Evolutionary conservation across 805 yeast genomes (phyloP).

Genomic region (Kazachstania taianensis): DNA sequence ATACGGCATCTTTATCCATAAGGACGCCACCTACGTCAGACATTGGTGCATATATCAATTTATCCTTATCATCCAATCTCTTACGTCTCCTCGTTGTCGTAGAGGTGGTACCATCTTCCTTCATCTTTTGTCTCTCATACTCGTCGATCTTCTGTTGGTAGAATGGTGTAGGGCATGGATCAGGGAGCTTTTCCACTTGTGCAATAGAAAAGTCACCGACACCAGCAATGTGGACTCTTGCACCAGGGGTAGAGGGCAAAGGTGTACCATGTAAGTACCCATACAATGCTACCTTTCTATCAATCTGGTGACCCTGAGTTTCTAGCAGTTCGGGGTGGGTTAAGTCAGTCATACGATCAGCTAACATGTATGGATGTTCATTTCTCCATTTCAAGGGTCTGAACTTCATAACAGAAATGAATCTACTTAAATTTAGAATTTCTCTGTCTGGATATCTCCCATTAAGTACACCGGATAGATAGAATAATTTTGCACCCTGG

Average conservation of each 20-base stretch:
- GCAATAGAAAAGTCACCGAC: constrained; percentile 79
- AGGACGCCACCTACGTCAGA: constrained; percentile 98
- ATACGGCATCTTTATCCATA: constrained; percentile 95
- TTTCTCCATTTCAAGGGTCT: constrained; percentile 99
- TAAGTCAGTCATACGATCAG: constrained; percentile 85
- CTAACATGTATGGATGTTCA: constrained; percentile 89
- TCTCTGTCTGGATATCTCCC: constrained; percentile 98
- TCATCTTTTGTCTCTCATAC: constrained; percentile 60
- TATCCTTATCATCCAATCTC: constrained; percentile 87
- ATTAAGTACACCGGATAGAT: constrained; percentile 88
- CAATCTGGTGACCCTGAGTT: constrained; percentile 62
- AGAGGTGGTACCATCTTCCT: constrained; percentile 49
- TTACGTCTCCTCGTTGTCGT: constrained; percentile 73
- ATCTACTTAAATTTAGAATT: constrained; percentile 79
- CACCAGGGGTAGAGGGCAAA: constrained; percentile 46
- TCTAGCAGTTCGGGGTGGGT: constrained; percentile 85
- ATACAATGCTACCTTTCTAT: constrained; percentile 81
- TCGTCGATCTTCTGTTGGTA: constrained; percentile 81
- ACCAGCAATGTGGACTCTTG: constrained; percentile 89
- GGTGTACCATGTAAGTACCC: constrained; percentile 96
- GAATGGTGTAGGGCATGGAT: constrained; percentile 97
- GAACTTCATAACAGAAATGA: constrained; percentile 94
- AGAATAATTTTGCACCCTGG: constrained; percentile 93
- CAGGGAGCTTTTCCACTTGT: constrained; percentile 81
- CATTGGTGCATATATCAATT: constrained; percentile 97